Conservation (phyloP, 2,329 filamentous ascomycete species). For the Tothia fuscella region DNA sequence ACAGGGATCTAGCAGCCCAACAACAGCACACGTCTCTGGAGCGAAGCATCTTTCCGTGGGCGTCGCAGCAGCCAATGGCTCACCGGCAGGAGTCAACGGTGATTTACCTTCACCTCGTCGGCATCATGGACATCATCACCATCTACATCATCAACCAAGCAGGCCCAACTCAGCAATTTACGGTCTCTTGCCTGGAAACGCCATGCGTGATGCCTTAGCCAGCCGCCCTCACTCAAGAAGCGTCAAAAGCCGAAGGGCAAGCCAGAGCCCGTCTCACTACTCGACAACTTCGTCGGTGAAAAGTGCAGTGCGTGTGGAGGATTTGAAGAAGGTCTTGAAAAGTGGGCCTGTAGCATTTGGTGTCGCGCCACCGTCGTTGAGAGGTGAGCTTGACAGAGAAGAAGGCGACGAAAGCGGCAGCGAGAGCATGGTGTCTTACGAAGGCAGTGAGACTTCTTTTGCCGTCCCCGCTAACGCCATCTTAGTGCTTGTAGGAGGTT, state of each 20-base stretch:
- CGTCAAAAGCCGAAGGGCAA: constrained; percentile 2
- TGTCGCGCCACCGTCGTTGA: background rate
- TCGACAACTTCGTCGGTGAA: constrained; percentile 25
- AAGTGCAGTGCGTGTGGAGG: constrained; percentile 31
- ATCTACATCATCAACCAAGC: constrained; percentile 1
- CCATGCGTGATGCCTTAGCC: constrained; percentile 4
- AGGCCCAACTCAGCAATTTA: constrained; percentile 1
- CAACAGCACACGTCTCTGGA: background rate
- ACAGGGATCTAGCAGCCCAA: constrained; percentile 53
- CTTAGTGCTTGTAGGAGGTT: background rate
- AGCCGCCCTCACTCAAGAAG: constrained; percentile 3
- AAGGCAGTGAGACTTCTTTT: constrained; percentile 7
- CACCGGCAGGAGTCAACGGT: constrained; percentile 1
- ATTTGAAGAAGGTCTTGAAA: constrained; percentile 34
- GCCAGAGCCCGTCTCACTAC: constrained; percentile 10
- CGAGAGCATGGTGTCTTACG: constrained; percentile 10
- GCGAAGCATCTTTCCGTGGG: constrained; percentile 8
- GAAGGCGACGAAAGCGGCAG: constrained; percentile 9
- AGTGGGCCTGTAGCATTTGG: constrained; percentile 6
- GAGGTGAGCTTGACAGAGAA: background rate
- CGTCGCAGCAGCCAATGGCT: background rate
- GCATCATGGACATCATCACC: background rate
- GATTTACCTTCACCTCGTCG: background rate
- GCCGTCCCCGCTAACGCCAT: constrained; percentile 1
- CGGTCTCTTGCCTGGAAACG: constrained; percentile 4